Base-by-base conservation (phyloP, 306 rosid genomes). In the Biancaea sappan region DNA sequence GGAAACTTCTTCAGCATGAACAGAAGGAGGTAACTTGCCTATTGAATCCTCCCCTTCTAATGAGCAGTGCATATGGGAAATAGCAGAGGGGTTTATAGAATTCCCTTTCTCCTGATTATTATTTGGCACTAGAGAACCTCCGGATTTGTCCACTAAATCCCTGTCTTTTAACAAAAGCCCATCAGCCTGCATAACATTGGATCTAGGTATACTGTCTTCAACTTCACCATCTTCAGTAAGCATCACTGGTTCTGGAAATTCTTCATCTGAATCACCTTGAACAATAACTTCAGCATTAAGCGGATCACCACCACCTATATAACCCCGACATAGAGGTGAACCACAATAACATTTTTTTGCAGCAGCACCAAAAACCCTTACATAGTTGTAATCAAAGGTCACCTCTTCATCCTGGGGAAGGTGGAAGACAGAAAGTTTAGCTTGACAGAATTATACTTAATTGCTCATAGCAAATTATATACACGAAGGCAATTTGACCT, bases 331-430 rank as follows among this genome's bases (percentile, higher is more conserved):
- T 11, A 69, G 87, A 71, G 79, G 73, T 51, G 99, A 84, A 58
- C 96, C 87, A 79, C 99, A 95, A 73, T 92, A 73, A 77, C 99
- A 95, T 79, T 90, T 92, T 88, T 92, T 92, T 58, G 99, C 99
- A 81, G 99, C 99, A 60, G 99, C 99, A 71, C 99, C 99, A 73
- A 92, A 90, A 63, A 95, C 99, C 90, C 99, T 95, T 62, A 92
- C 99, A 75, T 88, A 95, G 85, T 95, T 95, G 94, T 95, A 95
- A 87, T 95, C 98, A 77, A 95, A 95, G 26, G 99, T 95, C 91
- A 95, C 91, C 84, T 95, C 99, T 87, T 95, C 99, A 80, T 84
- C 99, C 99, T 95, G 88, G 68, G 60, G 59, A 73, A 72, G 71
- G 82, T 67, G 47, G 56, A 72, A 15, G 48, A 52, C 41, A 69